Evolutionary conservation across 345 rosid species (phyloP).

Genomic region (Euphorbia tirucalli): DNA sequence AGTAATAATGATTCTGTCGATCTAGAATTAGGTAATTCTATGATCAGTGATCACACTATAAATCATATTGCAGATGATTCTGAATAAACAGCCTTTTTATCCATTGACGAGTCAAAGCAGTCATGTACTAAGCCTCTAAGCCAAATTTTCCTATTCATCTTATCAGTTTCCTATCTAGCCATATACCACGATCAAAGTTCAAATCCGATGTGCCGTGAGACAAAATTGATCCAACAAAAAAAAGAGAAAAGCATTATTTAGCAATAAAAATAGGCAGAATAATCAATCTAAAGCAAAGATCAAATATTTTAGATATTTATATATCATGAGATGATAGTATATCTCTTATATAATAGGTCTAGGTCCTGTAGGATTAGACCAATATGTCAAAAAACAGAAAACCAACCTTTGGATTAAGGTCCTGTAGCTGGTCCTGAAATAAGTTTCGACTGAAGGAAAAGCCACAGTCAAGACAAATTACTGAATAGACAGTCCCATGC

Average conservation of each 20-base stretch:
- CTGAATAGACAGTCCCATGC: slow-evolving; percentile 84
- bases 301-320: neutral
- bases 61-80: neutral
- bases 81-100: neutral
- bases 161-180: neutral
- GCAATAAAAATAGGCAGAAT: neutral
- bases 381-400: neutral
- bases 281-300: neutral
- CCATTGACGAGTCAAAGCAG: neutral
- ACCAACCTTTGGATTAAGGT: slow-evolving; percentile 80
- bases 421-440: slow-evolving; percentile 81
- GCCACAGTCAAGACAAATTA: slow-evolving; percentile 71
- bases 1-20: neutral
- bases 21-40: neutral
- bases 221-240: neutral
- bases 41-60: neutral
- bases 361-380: neutral
- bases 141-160: neutral
- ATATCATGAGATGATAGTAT: neutral
- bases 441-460: slow-evolving; percentile 49
- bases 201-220: neutral
- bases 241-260: neutral
- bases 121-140: neutral
- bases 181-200: neutral
- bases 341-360: neutral